Percentiles rank a stretch among this genome's conserved stretches.
Conservation (phyloP, 2,329 filamentous ascomycete species). For the Colletotrichum destructivum region DNA sequence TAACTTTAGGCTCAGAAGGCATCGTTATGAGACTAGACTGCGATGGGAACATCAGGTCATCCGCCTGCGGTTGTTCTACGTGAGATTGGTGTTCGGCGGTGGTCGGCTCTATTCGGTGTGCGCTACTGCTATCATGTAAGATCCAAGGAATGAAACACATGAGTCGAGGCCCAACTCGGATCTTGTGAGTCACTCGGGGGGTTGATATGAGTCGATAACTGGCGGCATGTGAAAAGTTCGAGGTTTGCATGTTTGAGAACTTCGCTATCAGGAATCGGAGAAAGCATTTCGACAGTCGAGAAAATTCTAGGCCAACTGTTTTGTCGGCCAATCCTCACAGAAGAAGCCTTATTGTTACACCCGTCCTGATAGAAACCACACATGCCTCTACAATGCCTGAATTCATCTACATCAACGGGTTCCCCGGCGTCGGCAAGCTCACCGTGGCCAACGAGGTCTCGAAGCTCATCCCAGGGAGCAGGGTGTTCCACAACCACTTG, state of each 20-base stretch:
- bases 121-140: neutral
- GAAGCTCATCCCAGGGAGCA: slow-evolving; percentile 45
- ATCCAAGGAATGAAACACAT: neutral
- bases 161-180: neutral
- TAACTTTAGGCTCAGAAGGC: too few relatives aligned
- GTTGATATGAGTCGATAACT: neutral
- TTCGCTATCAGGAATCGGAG: neutral
- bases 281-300: neutral
- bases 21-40: too few relatives aligned
- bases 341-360: too few relatives aligned
- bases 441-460: slow-evolving; percentile 50
- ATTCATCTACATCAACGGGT: slow-evolving; percentile 52
- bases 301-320: neutral
- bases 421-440: slow-evolving; percentile 51
- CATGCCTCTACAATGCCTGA: slow-evolving; percentile 6
- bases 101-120: neutral
- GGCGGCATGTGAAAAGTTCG: neutral
- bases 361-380: neutral
- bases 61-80: neutral
- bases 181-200: neutral
- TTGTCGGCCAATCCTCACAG: neutral
- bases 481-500: slow-evolving; percentile 50
- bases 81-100: neutral
- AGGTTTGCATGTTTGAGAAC: neutral
- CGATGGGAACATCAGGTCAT: neutral